Base-by-base conservation (phyloP, 495 filamentous ascomycete genomes). In the Thozetella sp. region DNA sequence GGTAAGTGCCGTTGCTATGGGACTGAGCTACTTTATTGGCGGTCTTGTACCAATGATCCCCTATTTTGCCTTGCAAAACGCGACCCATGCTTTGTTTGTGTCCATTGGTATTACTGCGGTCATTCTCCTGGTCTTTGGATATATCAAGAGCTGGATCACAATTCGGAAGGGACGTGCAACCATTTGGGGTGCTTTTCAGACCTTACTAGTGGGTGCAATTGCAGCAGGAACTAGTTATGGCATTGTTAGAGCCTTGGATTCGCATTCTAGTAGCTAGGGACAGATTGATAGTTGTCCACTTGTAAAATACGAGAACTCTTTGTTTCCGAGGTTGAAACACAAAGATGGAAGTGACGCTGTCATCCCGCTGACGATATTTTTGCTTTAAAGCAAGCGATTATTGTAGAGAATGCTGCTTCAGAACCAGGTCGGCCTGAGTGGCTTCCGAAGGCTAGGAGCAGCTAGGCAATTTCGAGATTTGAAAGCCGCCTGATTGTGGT, bases 21-120 rank as follows among this genome's bases (percentile, higher is more conserved):
- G 77, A 0, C 24, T 80, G 9, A 69, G 77, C 23, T 86, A 86
- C 63, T 82, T 86, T 37, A 60, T 85, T 11, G 81, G 84, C 50
- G 84, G 84, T 1, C 67, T 86, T 23, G 67, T 86, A 4, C 84
- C 84, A 0, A 80, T 86, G 80, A 72, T 83, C 37, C 84, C 84
- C 1, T 86, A 87, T 59, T 86, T 86, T 57, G 72, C 72, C 34
- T 72, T 79, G 64, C 51, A 72, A 19, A 63, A 75, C 22, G 75
- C 80, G 11, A 61, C 60, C 11, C 58, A 77, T 26, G 84, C 81
- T 1, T 63, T 87, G 20, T 77, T 75, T 66, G 69, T 78, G 25
- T 80, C 75, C 30, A 80, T 83, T 48, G 79, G 60, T 22, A 75
- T 87, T 57, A 83, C 82, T 1, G 72, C 76, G 30, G 66, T 84